Percentiles rank a stretch among this genome's conserved stretches.
Conservation (phyloP, 352 stramenopile genomes). For the Globisporangium orthogonon region DNA sequence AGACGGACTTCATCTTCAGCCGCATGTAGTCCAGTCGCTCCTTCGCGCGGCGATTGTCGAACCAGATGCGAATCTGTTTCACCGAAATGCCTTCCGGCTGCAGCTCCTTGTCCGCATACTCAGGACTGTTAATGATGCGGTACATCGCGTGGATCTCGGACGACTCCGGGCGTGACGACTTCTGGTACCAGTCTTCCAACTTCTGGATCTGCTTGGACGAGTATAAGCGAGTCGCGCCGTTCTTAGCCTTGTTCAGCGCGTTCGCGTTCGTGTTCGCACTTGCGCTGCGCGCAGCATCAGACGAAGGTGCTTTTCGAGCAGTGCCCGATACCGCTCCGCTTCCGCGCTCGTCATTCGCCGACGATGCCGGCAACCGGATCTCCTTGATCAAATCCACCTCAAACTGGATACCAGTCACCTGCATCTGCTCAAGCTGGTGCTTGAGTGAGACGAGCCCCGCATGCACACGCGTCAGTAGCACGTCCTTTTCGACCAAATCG, state of each 20-base stretch:
- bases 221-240: slow-evolving; percentile 76
- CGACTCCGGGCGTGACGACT: slow-evolving; percentile 70
- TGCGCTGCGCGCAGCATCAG: slow-evolving; percentile 12
- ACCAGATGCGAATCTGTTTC: slow-evolving; percentile 87
- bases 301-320: slow-evolving; percentile 13
- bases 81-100: slow-evolving; percentile 83
- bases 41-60: slow-evolving; percentile 83
- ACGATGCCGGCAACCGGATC: slow-evolving; percentile 40
- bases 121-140: slow-evolving; percentile 80
- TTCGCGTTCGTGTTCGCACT: slow-evolving; percentile 15
- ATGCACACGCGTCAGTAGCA: slow-evolving; percentile 45
- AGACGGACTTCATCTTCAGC: slow-evolving; percentile 87
- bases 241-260: slow-evolving; percentile 45
- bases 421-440: slow-evolving; percentile 68
- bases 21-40: slow-evolving; percentile 86
- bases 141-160: slow-evolving; percentile 89
- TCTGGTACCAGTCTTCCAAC: slow-evolving; percentile 86
- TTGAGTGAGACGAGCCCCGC: slow-evolving; percentile 61
- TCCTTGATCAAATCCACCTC: slow-evolving; percentile 83
- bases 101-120: slow-evolving; percentile 78
- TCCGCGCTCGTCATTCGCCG: slow-evolving; percentile 38
- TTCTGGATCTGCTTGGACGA: slow-evolving; percentile 86
- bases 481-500: slow-evolving; percentile 22
- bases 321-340: slow-evolving; percentile 23
- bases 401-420: slow-evolving; percentile 75